Evolutionary conservation across 2,329 filamentous ascomycete species (phyloP).

Genomic region (Hypoxylon sp.): DNA sequence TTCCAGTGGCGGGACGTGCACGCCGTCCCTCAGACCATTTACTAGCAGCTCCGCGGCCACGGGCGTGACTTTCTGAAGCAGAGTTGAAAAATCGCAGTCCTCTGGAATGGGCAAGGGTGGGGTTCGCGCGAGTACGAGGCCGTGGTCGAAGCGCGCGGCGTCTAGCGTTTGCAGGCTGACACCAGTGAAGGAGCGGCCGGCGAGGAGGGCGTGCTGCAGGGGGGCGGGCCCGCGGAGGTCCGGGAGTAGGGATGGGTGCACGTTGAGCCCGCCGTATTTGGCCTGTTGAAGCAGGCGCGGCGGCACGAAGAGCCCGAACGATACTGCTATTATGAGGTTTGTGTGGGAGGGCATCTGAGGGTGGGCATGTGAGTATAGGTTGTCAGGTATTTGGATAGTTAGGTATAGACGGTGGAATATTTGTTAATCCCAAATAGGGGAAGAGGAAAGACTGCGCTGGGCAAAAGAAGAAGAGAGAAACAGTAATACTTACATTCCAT

Average conservation of each 20-base stretch:
- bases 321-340: constrained; percentile 91
- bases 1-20: constrained; percentile 74
- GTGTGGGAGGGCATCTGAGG: constrained; percentile 70
- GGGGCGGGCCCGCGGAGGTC: constrained; percentile 90
- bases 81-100: constrained; percentile 61
- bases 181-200: constrained; percentile 73
- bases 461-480: constrained; percentile 1
- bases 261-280: constrained; percentile 89
- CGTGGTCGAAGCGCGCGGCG: constrained; percentile 81
- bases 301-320: constrained; percentile 93
- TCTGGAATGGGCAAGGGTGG: constrained; percentile 67
- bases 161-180: constrained; percentile 91
- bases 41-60: constrained; percentile 81
- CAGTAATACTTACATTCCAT: constrained; percentile 75
- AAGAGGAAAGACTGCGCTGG: not conserved
- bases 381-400: not conserved
- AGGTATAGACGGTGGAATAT: not conserved
- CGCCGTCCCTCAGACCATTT: constrained; percentile 70
- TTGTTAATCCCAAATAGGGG: not conserved
- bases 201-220: constrained; percentile 85
- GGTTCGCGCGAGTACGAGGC: constrained; percentile 76
- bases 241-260: constrained; percentile 92
- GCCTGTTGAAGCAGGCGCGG: constrained; percentile 77
- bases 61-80: constrained; percentile 71
- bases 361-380: constrained; percentile 9